phyloP scores from a whole-genome alignment of 805 yeast genomes.

The Komagataella phaffii region DNA sequence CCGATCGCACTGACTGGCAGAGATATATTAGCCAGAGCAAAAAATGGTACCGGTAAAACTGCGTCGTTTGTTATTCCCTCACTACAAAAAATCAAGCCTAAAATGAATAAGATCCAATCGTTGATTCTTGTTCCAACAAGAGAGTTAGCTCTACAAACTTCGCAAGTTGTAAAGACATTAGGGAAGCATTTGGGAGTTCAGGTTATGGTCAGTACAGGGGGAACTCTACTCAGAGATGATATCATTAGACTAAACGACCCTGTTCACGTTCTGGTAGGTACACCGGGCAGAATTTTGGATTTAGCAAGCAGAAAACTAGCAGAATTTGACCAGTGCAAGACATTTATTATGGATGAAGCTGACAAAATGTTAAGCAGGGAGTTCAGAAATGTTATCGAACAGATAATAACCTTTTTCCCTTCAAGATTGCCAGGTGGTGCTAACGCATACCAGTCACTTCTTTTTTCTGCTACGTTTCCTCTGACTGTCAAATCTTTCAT shows the following conservation, averaged over 20 bases:
- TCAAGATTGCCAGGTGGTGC: constrained; percentile 17
- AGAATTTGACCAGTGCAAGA: constrained; percentile 72
- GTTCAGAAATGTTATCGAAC: constrained; percentile 77
- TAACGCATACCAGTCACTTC: constrained; percentile 62
- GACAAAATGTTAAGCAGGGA: constrained; percentile 92
- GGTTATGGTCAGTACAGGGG: constrained; percentile 98
- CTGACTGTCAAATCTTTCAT: constrained; percentile 83
- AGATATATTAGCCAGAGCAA: constrained; percentile 94
- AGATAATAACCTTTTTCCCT: constrained; percentile 74
- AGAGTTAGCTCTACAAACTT: constrained; percentile 94
- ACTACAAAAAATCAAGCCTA: constrained; percentile 78
- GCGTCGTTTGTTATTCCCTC: constrained; percentile 95
- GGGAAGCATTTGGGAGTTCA: constrained; percentile 88
- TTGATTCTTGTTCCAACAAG: constrained; percentile 93
- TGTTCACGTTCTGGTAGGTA: constrained; percentile 90
- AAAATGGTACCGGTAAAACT: constrained; percentile 97
- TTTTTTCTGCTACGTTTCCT: constrained; percentile 95
- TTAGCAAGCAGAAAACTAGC: constrained; percentile 82
- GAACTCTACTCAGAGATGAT: constrained; percentile 89
- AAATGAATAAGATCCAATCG: constrained; percentile 75
- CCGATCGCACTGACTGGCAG: constrained; percentile 93
- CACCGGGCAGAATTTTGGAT: constrained; percentile 95
- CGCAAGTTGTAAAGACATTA: constrained; percentile 91
- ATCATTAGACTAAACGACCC: constrained; percentile 85
- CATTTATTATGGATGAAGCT: constrained; percentile 97